Evolutionary conservation across 2,329 filamentous ascomycete genomes (phyloP), one percentile per base, ranked within the genome.

Genomic region (Cladosporium austrohemisphaericum): DNA sequence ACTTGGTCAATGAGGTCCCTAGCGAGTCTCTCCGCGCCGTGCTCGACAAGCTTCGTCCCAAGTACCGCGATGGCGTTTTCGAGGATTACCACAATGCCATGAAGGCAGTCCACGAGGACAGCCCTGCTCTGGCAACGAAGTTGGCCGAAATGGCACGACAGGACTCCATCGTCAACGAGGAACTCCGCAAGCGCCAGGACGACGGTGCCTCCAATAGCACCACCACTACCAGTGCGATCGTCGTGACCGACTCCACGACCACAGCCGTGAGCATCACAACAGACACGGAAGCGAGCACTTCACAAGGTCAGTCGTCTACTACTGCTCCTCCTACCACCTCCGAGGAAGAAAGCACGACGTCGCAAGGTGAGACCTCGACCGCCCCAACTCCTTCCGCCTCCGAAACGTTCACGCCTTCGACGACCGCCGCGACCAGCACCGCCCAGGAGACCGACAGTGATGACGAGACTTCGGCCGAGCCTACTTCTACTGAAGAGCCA

Each of bases 41-140:
- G 46, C 73, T 90, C 25, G 82, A 86, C 65, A 71, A 76, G 53
- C 72, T 83, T 47, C 77, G 79, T 37, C 75, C 76, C 40, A 79
- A 80, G 61, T 88, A 83, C 68, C 77, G 81, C 63, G 78, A 86
- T 61, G 85, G 84, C 51, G 76, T 87, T 49, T 86, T 83, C 65
- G 75, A 79, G 55, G 79, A 81, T 55, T 84, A 86, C 60, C 76
- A 75, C 56, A 72, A 76, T 9, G 83, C 83, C 20, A 73, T 86
- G 48, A 79, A 85, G 64, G 79, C 77, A 26, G 74, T 86, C 22
- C 78, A 82, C 67, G 71, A 73, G 35, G 76, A 78, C 55, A 77
- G 87, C 61, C 76, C 81, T 18, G 73, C 76, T 29, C 71, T 86
- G 29, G 83, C 83, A 14, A 79, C 76, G 8, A 78, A 79, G 51